Evolutionary conservation across 805 yeast genomes (phyloP).

Genomic region (Dipodascus albidus): DNA sequence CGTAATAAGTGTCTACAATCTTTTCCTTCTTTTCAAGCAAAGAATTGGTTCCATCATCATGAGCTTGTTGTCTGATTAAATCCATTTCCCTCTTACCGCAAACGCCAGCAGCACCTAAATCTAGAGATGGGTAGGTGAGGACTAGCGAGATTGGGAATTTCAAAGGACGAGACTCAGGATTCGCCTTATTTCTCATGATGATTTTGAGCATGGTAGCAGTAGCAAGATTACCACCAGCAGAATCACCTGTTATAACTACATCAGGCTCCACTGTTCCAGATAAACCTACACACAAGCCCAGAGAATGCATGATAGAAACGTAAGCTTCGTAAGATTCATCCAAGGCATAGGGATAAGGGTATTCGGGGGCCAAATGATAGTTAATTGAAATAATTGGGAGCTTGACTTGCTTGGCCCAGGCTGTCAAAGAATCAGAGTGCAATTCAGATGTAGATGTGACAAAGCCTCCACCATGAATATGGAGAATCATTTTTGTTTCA

Average conservation of each 20-base stretch:
- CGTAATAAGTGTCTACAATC: slow-evolving; percentile 7
- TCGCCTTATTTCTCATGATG: slow-evolving; percentile 4
- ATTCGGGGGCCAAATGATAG: slow-evolving; percentile 19
- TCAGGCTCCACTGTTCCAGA: slow-evolving; percentile 14
- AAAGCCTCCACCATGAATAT: slow-evolving; percentile 23
- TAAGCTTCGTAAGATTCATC: slow-evolving; percentile 21
- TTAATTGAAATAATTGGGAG: neutral
- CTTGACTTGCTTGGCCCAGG: slow-evolving; percentile 10
- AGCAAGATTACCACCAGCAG: slow-evolving; percentile 21
- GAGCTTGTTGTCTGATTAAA: slow-evolving; percentile 16
- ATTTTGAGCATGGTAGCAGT: slow-evolving; percentile 16
- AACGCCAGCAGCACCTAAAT: slow-evolving; percentile 18
- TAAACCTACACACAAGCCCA: slow-evolving; percentile 18
- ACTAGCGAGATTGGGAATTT: slow-evolving; percentile 17
- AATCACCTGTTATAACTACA: slow-evolving; percentile 17
- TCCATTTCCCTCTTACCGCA: slow-evolving; percentile 16
- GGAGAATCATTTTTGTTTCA: slow-evolving; percentile 13
- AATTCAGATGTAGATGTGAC: slow-evolving; percentile 19
- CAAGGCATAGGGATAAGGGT: slow-evolving; percentile 19
- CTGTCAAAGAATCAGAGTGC: slow-evolving; percentile 16
- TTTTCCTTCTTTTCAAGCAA: slow-evolving; percentile 13
- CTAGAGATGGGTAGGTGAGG: slow-evolving; percentile 21
- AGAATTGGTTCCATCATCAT: slow-evolving; percentile 7
- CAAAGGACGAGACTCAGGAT: slow-evolving; percentile 1
- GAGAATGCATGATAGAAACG: slow-evolving; percentile 13